These are phyloP conservation scores for Arachnomyces sp. DNA, from an alignment of 2,329 filamentous ascomycete species.

Conservation along the genomic window DNA sequence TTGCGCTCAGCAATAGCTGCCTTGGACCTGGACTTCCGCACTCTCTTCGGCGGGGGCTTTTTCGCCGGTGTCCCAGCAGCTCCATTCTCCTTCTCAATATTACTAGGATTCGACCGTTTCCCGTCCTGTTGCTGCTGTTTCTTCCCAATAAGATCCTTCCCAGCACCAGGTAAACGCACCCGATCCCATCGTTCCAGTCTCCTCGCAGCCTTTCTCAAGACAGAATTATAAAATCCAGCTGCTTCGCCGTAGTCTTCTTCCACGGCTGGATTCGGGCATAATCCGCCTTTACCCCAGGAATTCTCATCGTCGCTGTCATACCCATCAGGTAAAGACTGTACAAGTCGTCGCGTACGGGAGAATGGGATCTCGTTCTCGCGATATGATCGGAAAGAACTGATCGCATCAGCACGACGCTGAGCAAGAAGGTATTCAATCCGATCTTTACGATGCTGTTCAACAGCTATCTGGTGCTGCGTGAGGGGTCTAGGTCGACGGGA, in stretches of 20 bases:
- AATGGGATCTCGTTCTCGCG: conserved; percentile 34
- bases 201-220: conserved; percentile 34
- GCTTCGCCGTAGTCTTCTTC: conserved; percentile 42
- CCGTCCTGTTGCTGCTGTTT: conserved; percentile 27
- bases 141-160: conserved; percentile 29
- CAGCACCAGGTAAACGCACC: conserved; percentile 32
- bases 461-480: conserved; percentile 42
- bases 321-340: conserved; percentile 34
- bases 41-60: background rate
- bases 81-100: conserved; percentile 2
- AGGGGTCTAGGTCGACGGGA: conserved; percentile 38
- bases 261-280: conserved; percentile 33
- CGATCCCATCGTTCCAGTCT: conserved; percentile 40
- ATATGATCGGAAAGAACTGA: conserved; percentile 28
- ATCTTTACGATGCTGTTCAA: conserved; percentile 41
- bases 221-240: conserved; percentile 36
- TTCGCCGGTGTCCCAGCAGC: background rate
- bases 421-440: conserved; percentile 41
- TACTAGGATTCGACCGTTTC: conserved; percentile 15
- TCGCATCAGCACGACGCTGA: conserved; percentile 32
- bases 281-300: conserved; percentile 36
- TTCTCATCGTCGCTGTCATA: conserved; percentile 42
- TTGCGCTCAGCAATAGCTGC: background rate
- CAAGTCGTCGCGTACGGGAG: conserved; percentile 32
- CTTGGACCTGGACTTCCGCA: background rate